Evolutionary conservation across 1,284 basidiomycete genomes (phyloP).

Genomic region (Golubevia pallescens): DNA sequence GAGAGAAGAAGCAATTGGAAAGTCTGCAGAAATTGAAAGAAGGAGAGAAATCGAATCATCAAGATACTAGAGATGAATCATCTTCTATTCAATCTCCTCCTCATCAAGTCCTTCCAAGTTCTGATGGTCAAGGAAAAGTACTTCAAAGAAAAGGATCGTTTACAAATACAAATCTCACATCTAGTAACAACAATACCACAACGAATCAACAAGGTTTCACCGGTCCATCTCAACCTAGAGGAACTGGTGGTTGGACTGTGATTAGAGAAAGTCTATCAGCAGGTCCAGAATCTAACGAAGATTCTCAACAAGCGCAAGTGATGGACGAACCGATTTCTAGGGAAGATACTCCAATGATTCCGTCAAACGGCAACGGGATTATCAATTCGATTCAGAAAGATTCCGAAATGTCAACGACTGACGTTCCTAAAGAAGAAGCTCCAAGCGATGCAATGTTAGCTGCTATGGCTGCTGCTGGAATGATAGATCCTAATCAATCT

Average conservation of each 20-base stretch:
- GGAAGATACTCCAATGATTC: neutral
- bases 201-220: no score
- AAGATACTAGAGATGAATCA: no score
- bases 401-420: neutral
- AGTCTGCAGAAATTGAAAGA: neutral
- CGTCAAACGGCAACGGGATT: neutral
- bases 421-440: neutral
- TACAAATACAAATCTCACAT: neutral
- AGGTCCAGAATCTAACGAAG: no score
- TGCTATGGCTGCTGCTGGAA: neutral
- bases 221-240: neutral
- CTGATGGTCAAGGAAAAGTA: neutral
- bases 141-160: neutral
- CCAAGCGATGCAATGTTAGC: neutral
- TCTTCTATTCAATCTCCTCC: no score
- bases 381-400: neutral
- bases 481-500: neutral
- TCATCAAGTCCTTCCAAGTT: no score
- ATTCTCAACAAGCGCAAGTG: no score
- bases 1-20: neutral
- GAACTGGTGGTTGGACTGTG: neutral
- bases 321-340: no score
- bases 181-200: neutral
- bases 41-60: neutral
- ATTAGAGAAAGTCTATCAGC: neutral